Conservation (phyloP, 1,284 basidiomycete genomes). For the Cutaneotrichosporon spelunceum region DNA sequence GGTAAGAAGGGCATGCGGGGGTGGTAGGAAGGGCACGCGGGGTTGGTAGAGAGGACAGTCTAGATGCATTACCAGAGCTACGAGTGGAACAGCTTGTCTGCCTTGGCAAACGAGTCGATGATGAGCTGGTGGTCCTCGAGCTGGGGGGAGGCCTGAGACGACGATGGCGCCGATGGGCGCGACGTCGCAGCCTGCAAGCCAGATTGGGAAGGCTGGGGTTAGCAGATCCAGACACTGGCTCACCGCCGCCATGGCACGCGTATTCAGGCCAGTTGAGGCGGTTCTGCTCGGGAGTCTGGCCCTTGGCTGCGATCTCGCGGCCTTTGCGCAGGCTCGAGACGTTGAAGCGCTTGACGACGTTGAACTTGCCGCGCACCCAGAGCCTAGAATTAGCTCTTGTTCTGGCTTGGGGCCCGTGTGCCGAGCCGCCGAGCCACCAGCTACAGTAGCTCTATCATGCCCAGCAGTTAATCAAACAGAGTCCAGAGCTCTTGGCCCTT, state of each 20-base stretch:
- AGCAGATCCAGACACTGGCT: conserved; percentile 5
- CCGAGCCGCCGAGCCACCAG: too few species aligned
- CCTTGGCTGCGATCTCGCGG: conserved; percentile 34
- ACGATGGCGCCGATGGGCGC: conserved; percentile 48
- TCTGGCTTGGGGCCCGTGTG: too few species aligned
- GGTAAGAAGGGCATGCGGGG: conserved; percentile 19
- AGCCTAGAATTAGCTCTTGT: conserved; percentile 20
- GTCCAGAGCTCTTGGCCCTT: too few species aligned
- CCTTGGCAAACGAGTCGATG: conserved; percentile 26
- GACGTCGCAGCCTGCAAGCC: conserved; percentile 33
- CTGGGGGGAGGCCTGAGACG: conserved; percentile 51
- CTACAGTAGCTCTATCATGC: too few species aligned
- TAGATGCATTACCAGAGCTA: conserved; percentile 1
- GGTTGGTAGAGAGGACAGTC: conserved; percentile 11
- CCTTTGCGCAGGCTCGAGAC: conserved; percentile 45
- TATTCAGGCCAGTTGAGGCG: conserved; percentile 42
- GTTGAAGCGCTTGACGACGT: conserved; percentile 42
- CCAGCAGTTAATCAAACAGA: not conserved
- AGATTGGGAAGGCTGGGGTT: conserved; percentile 44
- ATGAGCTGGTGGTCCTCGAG: conserved; percentile 48
- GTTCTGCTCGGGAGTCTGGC: conserved; percentile 32
- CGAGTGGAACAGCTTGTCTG: conserved; percentile 18
- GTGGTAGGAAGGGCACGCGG: conserved; percentile 11
- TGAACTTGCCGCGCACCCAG: conserved; percentile 47
- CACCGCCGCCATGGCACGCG: conserved; percentile 47